Evolutionary conservation across 2,329 filamentous ascomycete species (phyloP).

Genomic region (Epichloe amarillans): DNA sequence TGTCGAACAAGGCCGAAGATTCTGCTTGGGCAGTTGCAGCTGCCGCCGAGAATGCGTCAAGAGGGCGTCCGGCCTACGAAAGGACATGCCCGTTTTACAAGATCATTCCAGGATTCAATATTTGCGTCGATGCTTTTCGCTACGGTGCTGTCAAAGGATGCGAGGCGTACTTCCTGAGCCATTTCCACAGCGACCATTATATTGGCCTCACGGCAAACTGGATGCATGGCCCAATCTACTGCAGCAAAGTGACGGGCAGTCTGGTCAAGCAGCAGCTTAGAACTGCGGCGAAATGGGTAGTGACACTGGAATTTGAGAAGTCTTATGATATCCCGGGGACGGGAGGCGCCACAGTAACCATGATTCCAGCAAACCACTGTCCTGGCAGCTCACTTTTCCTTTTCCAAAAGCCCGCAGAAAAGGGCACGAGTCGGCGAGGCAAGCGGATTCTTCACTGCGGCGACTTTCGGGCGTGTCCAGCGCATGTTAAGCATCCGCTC

Average conservation of each 20-base stretch:
- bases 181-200: conserved; percentile 98
- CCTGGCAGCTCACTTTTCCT: conserved; percentile 89
- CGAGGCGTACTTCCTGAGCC: conserved; percentile 89
- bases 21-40: conserved; percentile 81
- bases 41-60: conserved; percentile 60
- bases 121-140: conserved; percentile 90
- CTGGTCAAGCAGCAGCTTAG: conserved; percentile 75
- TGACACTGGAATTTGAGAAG: conserved; percentile 74
- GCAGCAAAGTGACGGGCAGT: conserved; percentile 83
- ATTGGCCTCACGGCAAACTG: conserved; percentile 79
- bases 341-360: conserved; percentile 64
- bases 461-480: conserved; percentile 83
- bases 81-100: conserved; percentile 97
- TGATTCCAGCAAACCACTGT: conserved; percentile 95
- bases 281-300: conserved; percentile 75
- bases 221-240: conserved; percentile 92
- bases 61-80: conserved; percentile 75
- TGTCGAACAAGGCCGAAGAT: conserved; percentile 85
- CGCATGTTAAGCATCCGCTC: conserved; percentile 70
- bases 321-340: conserved; percentile 69
- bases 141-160: conserved; percentile 90
- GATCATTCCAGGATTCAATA: conserved; percentile 83
- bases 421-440: conserved; percentile 42
- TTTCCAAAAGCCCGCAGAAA: conserved; percentile 65
- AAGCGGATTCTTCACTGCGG: conserved; percentile 89